Percentiles rank a stretch among this genome's conserved stretches.
Conservation (phyloP, 2,329 filamentous ascomycete genomes). For the Fusarium sp. region DNA sequence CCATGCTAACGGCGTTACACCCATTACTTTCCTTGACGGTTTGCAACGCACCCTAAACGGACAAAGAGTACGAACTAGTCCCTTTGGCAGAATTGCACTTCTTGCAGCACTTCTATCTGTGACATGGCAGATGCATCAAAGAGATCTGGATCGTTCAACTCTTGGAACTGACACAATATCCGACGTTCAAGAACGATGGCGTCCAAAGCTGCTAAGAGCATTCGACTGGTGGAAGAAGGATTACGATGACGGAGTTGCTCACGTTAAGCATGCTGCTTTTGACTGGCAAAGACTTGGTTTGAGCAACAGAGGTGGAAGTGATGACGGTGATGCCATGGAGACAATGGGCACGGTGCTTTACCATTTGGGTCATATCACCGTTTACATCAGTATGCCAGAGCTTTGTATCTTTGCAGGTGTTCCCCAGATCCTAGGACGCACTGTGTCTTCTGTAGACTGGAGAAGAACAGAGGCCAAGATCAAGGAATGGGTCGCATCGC, state of each 20-base stretch:
- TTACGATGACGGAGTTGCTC: conserved; percentile 47
- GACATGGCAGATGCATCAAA: conserved; percentile 48
- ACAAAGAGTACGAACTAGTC: conserved; percentile 45
- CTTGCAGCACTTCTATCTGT: conserved; percentile 44
- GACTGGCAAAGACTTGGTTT: conserved; percentile 47
- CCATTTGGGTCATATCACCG: conserved; percentile 47
- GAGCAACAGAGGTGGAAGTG: conserved; percentile 45
- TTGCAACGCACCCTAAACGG: conserved; percentile 46
- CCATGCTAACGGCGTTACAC: conserved; percentile 46
- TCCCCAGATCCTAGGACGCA: conserved; percentile 45
- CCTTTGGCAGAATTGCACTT: conserved; percentile 46
- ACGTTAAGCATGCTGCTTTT: conserved; percentile 46
- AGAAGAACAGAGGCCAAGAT: conserved; percentile 47
- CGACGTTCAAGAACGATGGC: conserved; percentile 47
- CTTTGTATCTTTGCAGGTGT: conserved; percentile 48
- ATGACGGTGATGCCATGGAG: conserved; percentile 47
- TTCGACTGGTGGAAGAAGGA: conserved; percentile 50
- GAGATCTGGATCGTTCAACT: conserved; percentile 45
- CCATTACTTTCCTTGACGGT: conserved; percentile 47
- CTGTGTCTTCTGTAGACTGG: conserved; percentile 46
- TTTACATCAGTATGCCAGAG: conserved; percentile 49
- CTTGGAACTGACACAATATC: conserved; percentile 44
- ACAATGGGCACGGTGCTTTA: conserved; percentile 46
- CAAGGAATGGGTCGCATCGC: conserved; percentile 47
- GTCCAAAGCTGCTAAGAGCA: conserved; percentile 44